A percentile compares a stretch with the other conserved stretches of the same genome.
These are phyloP conservation scores for Aphanoascus verrucosus DNA, from an alignment of 2,329 filamentous ascomycete genomes.

Conservation along the genomic window DNA sequence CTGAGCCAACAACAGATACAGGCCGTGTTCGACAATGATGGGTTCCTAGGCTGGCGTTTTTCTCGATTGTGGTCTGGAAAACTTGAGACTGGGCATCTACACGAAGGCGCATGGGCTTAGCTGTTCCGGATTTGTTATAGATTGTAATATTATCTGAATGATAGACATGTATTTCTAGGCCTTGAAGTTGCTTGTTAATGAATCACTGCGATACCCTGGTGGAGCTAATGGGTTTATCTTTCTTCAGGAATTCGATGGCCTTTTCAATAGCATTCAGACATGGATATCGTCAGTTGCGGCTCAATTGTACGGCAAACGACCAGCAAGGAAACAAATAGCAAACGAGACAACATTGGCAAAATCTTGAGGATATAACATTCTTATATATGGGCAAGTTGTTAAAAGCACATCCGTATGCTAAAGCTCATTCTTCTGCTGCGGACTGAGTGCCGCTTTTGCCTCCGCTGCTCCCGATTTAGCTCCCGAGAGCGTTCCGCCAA, in stretches of 20 bases:
- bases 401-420: too few species aligned
- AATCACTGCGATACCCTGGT: background rate
- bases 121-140: background rate
- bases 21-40: slow-evolving; percentile 16
- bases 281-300: too few species aligned
- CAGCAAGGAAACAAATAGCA: background rate
- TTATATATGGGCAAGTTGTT: too few species aligned
- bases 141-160: slow-evolving; percentile 6
- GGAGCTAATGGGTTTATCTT: too few species aligned
- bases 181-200: background rate
- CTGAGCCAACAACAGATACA: slow-evolving; percentile 11
- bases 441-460: too few species aligned
- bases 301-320: too few species aligned
- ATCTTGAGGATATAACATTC: too few species aligned
- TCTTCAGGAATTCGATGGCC: too few species aligned
- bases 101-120: background rate
- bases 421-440: too few species aligned
- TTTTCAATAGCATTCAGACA: too few species aligned
- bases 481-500: too few species aligned
- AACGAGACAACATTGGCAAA: background rate
- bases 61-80: background rate
- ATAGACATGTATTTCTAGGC: slow-evolving; percentile 7
- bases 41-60: background rate
- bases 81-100: background rate
- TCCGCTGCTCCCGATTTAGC: too few species aligned